phyloP scores from a whole-genome alignment of 1,284 basidiomycete species.

The Moniliophthora roreri region DNA sequence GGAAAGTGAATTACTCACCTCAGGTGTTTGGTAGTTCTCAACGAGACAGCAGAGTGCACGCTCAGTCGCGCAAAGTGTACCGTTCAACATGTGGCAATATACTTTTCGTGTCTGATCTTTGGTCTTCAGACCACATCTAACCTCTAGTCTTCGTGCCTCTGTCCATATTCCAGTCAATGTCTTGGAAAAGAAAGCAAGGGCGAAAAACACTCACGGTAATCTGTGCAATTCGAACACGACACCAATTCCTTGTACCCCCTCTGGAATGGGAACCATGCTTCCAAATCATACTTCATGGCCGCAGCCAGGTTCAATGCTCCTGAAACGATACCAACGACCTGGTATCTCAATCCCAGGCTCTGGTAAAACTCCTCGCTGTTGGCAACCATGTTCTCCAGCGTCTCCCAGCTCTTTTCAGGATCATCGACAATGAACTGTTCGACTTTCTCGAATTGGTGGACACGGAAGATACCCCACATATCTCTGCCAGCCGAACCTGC shows the following conservation, averaged over 20 bases:
- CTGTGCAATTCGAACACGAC: slow-evolving; percentile 91
- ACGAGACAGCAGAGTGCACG: slow-evolving; percentile 95
- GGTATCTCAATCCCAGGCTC: slow-evolving; percentile 88
- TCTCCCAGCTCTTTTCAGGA: slow-evolving; percentile 91
- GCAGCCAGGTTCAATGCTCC: slow-evolving; percentile 97
- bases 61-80: slow-evolving; percentile 96
- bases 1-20: slow-evolving; percentile 51
- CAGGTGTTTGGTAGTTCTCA: slow-evolving; percentile 98
- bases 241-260: slow-evolving; percentile 94
- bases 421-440: slow-evolving; percentile 97
- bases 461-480: slow-evolving; percentile 99
- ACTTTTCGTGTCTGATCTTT: slow-evolving; percentile 86
- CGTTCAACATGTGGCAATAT: slow-evolving; percentile 98
- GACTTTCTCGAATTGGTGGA: slow-evolving; percentile 99
- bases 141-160: slow-evolving; percentile 90
- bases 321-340: slow-evolving; percentile 94
- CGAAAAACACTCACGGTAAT: slow-evolving; percentile 74
- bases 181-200: background rate
- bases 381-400: slow-evolving; percentile 89
- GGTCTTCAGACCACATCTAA: slow-evolving; percentile 86
- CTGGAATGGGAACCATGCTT: slow-evolving; percentile 99
- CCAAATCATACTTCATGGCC: slow-evolving; percentile 95
- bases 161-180: slow-evolving; percentile 16
- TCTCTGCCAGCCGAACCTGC: slow-evolving; percentile 96
- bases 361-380: slow-evolving; percentile 96